phyloP scores from a whole-genome alignment of 306 rosid genomes.

The Dryas drummondii region DNA sequence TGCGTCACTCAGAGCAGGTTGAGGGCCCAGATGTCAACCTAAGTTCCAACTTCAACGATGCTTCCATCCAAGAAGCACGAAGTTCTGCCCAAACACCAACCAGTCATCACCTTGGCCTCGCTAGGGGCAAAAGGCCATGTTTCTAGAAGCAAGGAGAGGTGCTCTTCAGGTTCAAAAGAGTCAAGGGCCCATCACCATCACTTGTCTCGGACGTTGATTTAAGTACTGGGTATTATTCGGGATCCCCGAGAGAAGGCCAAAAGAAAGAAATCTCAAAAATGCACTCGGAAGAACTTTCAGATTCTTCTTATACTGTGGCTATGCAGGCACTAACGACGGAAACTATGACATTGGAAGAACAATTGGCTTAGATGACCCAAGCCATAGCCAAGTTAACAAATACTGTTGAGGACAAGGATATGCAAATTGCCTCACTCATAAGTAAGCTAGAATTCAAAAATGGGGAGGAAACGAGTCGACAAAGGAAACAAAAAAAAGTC shows the following conservation, averaged over 20 bases:
- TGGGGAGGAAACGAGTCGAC: neutral
- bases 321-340: neutral
- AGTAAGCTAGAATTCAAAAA: neutral
- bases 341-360: neutral
- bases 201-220: neutral
- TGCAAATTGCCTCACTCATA: too few relatives aligned
- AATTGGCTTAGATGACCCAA: neutral
- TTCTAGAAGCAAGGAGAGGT: too few relatives aligned
- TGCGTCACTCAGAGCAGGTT: too few relatives aligned
- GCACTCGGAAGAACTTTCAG: too few relatives aligned
- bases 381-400: neutral
- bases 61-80: too few relatives aligned
- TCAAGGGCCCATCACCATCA: neutral
- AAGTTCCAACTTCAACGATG: too few relatives aligned
- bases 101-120: neutral
- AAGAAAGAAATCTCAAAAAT: neutral
- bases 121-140: neutral
- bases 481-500: too few relatives aligned
- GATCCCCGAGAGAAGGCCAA: neutral
- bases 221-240: neutral
- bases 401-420: too few relatives aligned
- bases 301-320: neutral
- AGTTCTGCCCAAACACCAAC: neutral
- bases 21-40: too few relatives aligned
- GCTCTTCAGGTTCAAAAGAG: too few relatives aligned